These are phyloP conservation scores for Phialophora expanda DNA, from an alignment of 2,329 filamentous ascomycete species.

Conservation along the genomic window DNA sequence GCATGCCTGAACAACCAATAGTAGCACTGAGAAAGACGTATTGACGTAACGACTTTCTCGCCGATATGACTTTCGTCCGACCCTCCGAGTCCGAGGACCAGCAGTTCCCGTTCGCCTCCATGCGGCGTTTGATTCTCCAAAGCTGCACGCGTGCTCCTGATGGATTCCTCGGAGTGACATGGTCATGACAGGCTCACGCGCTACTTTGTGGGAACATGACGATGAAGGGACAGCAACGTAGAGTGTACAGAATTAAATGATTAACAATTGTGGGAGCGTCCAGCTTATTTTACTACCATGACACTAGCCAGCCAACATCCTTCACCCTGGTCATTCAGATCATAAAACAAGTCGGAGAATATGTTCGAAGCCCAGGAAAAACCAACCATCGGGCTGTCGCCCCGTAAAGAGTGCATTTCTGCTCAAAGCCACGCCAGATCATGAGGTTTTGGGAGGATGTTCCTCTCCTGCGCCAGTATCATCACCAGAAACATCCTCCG, in stretches of 20 bases:
- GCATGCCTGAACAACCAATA: not conserved
- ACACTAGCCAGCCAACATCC: not conserved
- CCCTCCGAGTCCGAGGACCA: not conserved
- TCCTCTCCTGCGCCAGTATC: not conserved
- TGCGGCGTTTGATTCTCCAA: too few relatives aligned
- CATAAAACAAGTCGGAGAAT: constrained; percentile 9
- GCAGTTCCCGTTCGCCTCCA: not conserved
- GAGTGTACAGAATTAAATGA: not conserved
- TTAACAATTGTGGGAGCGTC: not conserved
- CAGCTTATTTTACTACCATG: not conserved
- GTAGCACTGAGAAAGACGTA: not conserved
- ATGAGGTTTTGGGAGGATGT: not conserved
- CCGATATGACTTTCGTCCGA: not conserved
- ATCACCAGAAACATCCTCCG: constrained; percentile 5
- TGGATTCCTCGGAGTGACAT: too few relatives aligned
- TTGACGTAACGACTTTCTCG: not conserved
- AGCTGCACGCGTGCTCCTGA: too few relatives aligned
- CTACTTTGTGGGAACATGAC: too few relatives aligned
- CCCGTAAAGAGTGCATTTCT: not conserved
- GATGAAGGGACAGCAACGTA: too few relatives aligned
- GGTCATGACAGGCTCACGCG: too few relatives aligned
- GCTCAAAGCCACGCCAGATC: not conserved
- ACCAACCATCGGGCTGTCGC: not conserved
- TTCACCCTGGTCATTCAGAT: constrained; percentile 2
- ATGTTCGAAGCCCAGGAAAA: not conserved